Evolutionary conservation across 257 asterid species (phyloP), one percentile per base, ranked within the genome.

Genomic region (Salvia rosmarinus): DNA sequence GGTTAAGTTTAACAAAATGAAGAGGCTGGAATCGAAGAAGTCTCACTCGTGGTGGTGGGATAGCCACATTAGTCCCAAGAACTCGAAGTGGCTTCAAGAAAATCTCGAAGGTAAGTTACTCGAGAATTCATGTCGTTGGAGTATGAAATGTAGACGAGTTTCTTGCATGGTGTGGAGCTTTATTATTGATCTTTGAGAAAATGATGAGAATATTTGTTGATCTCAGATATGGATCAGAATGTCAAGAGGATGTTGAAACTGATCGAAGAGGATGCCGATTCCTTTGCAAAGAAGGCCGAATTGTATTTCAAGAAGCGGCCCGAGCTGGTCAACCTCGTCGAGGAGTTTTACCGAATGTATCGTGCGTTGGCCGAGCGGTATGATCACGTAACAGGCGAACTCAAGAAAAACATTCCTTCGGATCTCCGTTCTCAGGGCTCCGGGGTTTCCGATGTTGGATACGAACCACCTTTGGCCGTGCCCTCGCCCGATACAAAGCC

Each of bases 21-120:
- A 73, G 85, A 82, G 85, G 81, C 7, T 57, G 52, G 88, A 82
- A 16, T 77, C 90, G 1, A 91, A 79, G 80, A 91, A 91, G 81
- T 88, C 96, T 46, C 86, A 88, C 77, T 85, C 96, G 13, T 91
- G 95, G 96, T 87, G 90, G 95, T 89, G 98, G 96, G 95, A 89
- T 75, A 91, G 96, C 86, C 97, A 89, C 78, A 51, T 91, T 66
- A 87, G 89, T 85, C 87, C 96, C 70, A 89, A 89, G 75, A 92
- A 89, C 85, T 83, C 86, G 4, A 89, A 72, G 80, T 91, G 98
- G 98, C 94, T 91, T 40, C 92, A 85, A 82, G 98, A 91, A 44
- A 92, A 89, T 80, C 92, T 89, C 9, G 94, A 89, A 80, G 90
- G 98, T 88, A 74, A 67, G 6, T 37, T n/a, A 12, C 54, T 70